Conservation (phyloP, 768 basidiomycete species). For the Cystobasidium tubakii region DNA sequence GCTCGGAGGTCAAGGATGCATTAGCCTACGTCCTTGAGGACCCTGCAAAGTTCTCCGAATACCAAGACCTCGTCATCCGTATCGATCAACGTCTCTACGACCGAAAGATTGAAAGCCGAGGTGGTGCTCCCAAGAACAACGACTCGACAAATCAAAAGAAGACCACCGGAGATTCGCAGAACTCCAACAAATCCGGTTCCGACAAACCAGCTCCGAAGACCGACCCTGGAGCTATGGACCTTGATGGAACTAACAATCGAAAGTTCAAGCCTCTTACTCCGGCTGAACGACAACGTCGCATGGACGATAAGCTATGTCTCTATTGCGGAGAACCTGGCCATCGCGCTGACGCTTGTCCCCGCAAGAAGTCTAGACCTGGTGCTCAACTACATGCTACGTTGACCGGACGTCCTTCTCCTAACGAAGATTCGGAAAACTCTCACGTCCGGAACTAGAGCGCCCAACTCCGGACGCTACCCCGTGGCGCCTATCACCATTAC, state of each 20-base stretch:
- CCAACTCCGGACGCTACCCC: too few relatives aligned
- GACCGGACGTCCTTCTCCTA: too few relatives aligned
- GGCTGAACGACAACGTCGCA: background rate
- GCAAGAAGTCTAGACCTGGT: too few relatives aligned
- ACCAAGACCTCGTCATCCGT: background rate
- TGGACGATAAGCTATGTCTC: background rate
- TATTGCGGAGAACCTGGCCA: conserved; percentile 20
- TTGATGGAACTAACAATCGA: background rate
- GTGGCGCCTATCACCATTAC: too few relatives aligned
- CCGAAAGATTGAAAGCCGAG: too few relatives aligned
- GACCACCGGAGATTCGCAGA: too few relatives aligned
- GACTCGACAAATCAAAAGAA: too few relatives aligned
- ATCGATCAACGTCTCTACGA: conserved; percentile 5
- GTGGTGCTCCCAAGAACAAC: too few relatives aligned
- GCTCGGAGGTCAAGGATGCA: conserved; percentile 5
- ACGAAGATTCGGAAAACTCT: too few relatives aligned
- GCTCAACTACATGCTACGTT: too few relatives aligned
- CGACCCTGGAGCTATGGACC: conserved; percentile 13
- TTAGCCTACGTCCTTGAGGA: background rate
- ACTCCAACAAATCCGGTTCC: background rate
- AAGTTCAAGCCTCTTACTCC: background rate
- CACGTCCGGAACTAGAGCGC: too few relatives aligned
- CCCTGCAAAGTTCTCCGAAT: background rate
- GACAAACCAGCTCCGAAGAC: background rate
- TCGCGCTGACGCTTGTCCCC: background rate